These are phyloP conservation scores for Hanseniaspora clermontiae DNA, from an alignment of 805 yeast genomes.

Conservation along the genomic window DNA sequence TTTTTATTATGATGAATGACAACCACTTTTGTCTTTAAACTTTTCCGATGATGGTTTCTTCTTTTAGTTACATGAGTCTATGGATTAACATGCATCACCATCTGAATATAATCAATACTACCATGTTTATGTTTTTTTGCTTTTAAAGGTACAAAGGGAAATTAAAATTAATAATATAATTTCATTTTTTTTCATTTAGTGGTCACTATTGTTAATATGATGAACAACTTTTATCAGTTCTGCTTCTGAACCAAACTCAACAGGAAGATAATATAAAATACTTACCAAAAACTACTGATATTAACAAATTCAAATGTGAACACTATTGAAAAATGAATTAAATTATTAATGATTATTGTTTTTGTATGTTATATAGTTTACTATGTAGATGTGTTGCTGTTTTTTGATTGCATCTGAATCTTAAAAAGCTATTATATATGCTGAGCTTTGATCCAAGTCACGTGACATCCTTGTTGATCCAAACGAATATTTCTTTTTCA, in stretches of 20 bases:
- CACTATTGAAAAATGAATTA: not conserved
- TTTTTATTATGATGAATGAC: conserved; percentile 29
- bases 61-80: conserved; percentile 47
- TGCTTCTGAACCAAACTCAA: conserved; percentile 73
- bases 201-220: conserved; percentile 33
- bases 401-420: too few species aligned
- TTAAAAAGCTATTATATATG: too few species aligned
- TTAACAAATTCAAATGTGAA: not conserved
- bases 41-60: conserved; percentile 31
- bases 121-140: not conserved
- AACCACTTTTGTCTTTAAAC: conserved; percentile 26
- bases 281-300: conserved; percentile 13
- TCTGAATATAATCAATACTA: conserved; percentile 45
- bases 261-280: conserved; percentile 55
- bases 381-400: not conserved
- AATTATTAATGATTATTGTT: not conserved
- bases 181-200: not conserved
- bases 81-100: conserved; percentile 96
- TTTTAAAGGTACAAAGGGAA: not conserved
- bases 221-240: conserved; percentile 69
- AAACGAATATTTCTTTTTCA: not conserved
- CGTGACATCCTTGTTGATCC: not conserved
- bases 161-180: conserved; percentile 4
- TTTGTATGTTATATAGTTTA: not conserved
- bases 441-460: not conserved